Percentiles rank a stretch among this genome's conserved stretches.
Conservation (phyloP, 176 grass and related monocot species). For the Panicum miliaceum region DNA sequence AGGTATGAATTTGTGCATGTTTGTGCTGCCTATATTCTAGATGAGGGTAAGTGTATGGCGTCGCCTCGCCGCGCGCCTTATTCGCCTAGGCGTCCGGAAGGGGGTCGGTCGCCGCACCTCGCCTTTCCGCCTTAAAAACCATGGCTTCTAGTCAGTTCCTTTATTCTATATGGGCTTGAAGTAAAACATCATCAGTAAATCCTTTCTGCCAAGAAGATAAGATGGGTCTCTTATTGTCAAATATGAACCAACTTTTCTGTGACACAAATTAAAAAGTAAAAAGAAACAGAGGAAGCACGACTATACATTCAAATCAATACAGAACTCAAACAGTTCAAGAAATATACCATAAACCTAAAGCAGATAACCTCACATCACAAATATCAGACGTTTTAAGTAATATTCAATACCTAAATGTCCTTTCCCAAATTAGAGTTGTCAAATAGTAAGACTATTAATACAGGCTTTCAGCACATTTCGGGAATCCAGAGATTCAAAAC, state of each 20-base stretch:
- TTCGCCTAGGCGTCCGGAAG: not conserved
- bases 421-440: not conserved
- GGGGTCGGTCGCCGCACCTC: not conserved
- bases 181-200: not conserved
- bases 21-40: not conserved
- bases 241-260: too few relatives aligned
- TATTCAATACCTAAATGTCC: not conserved
- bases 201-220: too few relatives aligned
- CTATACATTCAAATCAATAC: slow-evolving; percentile 22
- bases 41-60: not conserved
- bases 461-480: not conserved
- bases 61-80: not conserved
- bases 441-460: not conserved
- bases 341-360: not conserved
- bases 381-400: not conserved
- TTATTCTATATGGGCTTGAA: not conserved
- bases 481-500: not conserved
- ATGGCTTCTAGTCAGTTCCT: not conserved
- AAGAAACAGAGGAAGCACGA: slow-evolving; percentile 17
- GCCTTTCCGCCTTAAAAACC: not conserved
- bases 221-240: too few relatives aligned
- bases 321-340: not conserved
- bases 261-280: slow-evolving; percentile 17
- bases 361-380: not conserved
- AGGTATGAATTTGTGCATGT: too few relatives aligned